Base-by-base conservation (phyloP, 306 rosid genomes). In the Lablab purpureus region DNA sequence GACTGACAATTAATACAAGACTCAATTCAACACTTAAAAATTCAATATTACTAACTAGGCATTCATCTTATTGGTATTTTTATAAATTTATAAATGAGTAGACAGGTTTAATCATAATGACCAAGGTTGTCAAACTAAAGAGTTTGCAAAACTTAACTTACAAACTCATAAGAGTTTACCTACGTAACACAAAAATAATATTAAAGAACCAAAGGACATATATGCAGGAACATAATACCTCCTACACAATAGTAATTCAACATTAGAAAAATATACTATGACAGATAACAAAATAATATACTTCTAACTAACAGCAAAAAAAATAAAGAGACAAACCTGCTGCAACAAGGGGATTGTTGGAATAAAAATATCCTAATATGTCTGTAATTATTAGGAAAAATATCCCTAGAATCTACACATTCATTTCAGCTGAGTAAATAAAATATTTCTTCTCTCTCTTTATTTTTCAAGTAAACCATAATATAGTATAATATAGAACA, bases 1-100 rank as follows among this genome's bases (percentile, higher is more conserved):
- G 43, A 62, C 14, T 25, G 66, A 59, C 18, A 59, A 46, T 12
- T 22, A 58, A 58, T 79, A 78, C 52, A 79, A 46, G 15, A 47
- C 59, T 58, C 71, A 70, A 70, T 25, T 15, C 23, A 78, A 21
- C 71, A 70, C 8, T 22, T 15, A 2, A 18, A 46, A 46, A 49
- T 59, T 45, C 36, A 46, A 70, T 15, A 19, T 22, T 17, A 30
- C 14, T 19, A 21, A 34, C 63, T 5, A 3, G 62, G 19, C 58
- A 67, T 45, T 78, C 50, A 30, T 55, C 19, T 65, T 12, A 22
- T 27, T 58, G 12, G 55, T 27, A 45, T 43, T 28, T n/a, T 54
- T 13, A 43, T 43, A 70, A 68, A 68, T 19, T 54, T 18, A 43
- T 28, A 58, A 68, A 68, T 19, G 50, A 28, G n/a, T 78, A 45